Conservation (phyloP, 2,329 filamentous ascomycete species). For the Helminthosporium solani region DNA sequence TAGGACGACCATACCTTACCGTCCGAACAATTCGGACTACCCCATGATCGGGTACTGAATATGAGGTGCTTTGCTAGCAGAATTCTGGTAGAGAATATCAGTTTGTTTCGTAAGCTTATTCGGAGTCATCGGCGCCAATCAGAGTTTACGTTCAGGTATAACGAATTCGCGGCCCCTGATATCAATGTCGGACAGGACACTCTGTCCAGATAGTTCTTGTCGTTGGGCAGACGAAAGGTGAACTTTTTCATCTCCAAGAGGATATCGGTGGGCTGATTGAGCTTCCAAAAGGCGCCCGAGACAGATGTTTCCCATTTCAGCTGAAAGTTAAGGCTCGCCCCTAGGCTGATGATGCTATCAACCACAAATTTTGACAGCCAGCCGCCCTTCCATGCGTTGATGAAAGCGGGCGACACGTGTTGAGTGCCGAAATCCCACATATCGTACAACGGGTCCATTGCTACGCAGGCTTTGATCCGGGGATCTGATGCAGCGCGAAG, state of each 20-base stretch:
- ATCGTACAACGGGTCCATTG: conserved; percentile 42
- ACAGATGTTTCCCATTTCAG: neutral
- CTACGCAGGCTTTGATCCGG: conserved; percentile 49
- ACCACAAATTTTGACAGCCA: conserved; percentile 1
- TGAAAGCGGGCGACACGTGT: conserved; percentile 4
- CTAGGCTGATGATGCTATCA: neutral
- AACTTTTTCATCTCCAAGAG: neutral
- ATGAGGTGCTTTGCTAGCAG: too few relatives aligned
- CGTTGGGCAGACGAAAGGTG: neutral
- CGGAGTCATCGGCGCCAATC: too few relatives aligned
- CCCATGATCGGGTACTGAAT: too few relatives aligned
- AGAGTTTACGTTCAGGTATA: too few relatives aligned
- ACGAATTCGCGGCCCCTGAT: neutral
- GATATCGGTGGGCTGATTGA: neutral
- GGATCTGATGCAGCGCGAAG: conserved; percentile 46
- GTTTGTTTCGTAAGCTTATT: too few relatives aligned
- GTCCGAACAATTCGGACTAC: too few relatives aligned
- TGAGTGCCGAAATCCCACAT: conserved; percentile 29
- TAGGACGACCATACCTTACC: too few relatives aligned
- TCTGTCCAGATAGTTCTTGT: neutral
- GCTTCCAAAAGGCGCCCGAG: neutral
- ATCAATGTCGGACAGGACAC: conserved; percentile 3
- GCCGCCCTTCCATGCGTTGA: conserved; percentile 4
- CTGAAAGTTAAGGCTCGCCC: neutral
- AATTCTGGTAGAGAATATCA: too few relatives aligned